Conservation (phyloP, 495 filamentous ascomycete species). For the Aspergillus nidulans region DNA sequence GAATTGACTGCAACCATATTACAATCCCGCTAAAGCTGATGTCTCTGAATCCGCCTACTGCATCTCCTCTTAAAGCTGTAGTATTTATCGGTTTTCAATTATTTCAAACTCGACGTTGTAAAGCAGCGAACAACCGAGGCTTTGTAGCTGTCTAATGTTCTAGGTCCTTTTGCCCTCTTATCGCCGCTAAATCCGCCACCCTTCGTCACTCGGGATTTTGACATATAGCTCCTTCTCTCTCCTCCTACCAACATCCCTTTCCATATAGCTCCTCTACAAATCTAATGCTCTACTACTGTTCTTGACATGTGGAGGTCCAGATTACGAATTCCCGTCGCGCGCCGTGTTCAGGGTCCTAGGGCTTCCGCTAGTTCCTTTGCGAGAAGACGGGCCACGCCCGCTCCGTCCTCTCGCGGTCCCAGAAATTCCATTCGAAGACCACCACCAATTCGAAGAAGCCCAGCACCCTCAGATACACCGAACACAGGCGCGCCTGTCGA, state of each 20-base stretch:
- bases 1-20: too few species aligned
- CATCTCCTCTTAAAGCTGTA: too few species aligned
- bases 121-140: too few species aligned
- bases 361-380: slow-evolving; percentile 29
- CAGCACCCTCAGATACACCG: slow-evolving; percentile 6
- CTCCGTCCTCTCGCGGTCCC: slow-evolving; percentile 24
- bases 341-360: slow-evolving; percentile 22
- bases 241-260: background rate
- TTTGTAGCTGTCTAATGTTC: background rate
- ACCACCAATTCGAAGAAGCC: slow-evolving; percentile 16
- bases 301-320: slow-evolving; percentile 28
- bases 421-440: slow-evolving; percentile 30
- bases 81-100: too few species aligned
- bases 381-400: slow-evolving; percentile 20
- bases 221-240: background rate
- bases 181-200: slow-evolving; percentile 35
- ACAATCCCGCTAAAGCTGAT: too few species aligned
- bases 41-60: too few species aligned
- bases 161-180: slow-evolving; percentile 16
- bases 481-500: slow-evolving; percentile 11
- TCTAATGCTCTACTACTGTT: background rate
- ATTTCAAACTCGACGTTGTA: too few species aligned
- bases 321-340: slow-evolving; percentile 22
- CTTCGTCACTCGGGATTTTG: slow-evolving; percentile 21
- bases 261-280: background rate